A percentile compares a stretch with the other conserved stretches of the same genome.
These are phyloP conservation scores for Zarea fungicola DNA, from an alignment of 2,329 filamentous ascomycete species.

Conservation along the genomic window DNA sequence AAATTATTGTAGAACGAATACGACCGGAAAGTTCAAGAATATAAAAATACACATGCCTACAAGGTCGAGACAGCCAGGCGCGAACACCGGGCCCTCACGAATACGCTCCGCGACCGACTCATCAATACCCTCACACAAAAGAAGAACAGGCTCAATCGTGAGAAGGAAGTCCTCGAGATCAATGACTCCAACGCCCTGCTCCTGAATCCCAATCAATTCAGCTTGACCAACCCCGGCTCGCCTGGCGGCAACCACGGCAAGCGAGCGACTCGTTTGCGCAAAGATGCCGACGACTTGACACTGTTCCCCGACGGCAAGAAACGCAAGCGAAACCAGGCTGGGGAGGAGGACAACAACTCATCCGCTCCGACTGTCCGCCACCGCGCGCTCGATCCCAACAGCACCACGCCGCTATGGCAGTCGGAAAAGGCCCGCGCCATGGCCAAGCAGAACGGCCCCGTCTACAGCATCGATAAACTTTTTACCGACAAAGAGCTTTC, in stretches of 20 bases:
- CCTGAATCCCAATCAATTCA: slow-evolving; percentile 64
- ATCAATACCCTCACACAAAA: slow-evolving; percentile 61
- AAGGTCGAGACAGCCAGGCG: slow-evolving; percentile 57
- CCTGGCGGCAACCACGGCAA: slow-evolving; percentile 60
- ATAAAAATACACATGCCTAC: slow-evolving; percentile 55
- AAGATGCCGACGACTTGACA: slow-evolving; percentile 54
- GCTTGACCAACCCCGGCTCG: slow-evolving; percentile 58
- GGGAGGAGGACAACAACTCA: too few species aligned
- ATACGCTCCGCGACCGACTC: slow-evolving; percentile 60
- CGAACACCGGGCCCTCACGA: slow-evolving; percentile 54
- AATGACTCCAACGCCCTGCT: slow-evolving; percentile 60
- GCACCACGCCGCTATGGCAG: slow-evolving; percentile 58
- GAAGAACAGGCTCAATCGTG: slow-evolving; percentile 58
- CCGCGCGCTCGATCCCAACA: slow-evolving; percentile 49
- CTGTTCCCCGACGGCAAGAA: slow-evolving; percentile 54
- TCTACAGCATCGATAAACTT: slow-evolving; percentile 64
- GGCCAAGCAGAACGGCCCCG: slow-evolving; percentile 51
- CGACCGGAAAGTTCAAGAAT: slow-evolving; percentile 55
- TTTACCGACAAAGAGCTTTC: slow-evolving; percentile 66
- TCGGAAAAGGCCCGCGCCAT: slow-evolving; percentile 51
- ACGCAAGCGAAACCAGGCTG: slow-evolving; percentile 54
- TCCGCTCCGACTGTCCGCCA: slow-evolving; percentile 55
- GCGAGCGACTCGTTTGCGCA: slow-evolving; percentile 56
- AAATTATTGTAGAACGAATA: slow-evolving; percentile 49
- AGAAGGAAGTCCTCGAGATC: slow-evolving; percentile 65